Evolutionary conservation across 306 rosid species (phyloP).

Genomic region (Begonia fuchsioides): DNA sequence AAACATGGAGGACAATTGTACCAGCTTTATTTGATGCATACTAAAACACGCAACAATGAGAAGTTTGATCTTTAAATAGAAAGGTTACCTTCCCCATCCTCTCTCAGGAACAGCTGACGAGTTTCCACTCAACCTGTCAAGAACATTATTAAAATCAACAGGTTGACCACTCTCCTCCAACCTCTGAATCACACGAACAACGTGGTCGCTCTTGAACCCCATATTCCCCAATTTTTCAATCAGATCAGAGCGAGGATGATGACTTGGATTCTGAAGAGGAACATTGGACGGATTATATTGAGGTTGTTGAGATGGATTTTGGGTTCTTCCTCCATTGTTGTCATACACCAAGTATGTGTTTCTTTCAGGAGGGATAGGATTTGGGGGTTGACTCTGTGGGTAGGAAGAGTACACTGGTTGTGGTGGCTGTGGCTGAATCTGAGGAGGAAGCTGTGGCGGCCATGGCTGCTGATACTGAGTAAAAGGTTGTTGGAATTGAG

Average conservation of each 20-base stretch:
- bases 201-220: conserved; percentile 83
- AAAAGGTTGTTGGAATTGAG: conserved; percentile 38
- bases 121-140: conserved; percentile 66
- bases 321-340: conserved; percentile 43
- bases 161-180: conserved; percentile 94
- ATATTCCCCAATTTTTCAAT: conserved; percentile 65
- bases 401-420: conserved; percentile 50
- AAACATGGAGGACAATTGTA: conserved; percentile 3
- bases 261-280: conserved; percentile 37
- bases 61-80: conserved; percentile 4
- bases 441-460: conserved; percentile 38
- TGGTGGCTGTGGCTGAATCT: conserved; percentile 42
- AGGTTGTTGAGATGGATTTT: conserved; percentile 38
- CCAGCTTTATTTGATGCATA: conserved; percentile 75
- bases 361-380: conserved; percentile 45
- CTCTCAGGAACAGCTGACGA: conserved; percentile 39
- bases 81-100: conserved; percentile 56
- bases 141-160: conserved; percentile 70
- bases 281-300: conserved; percentile 25
- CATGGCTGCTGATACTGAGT: conserved; percentile 61
- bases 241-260: conserved; percentile 69
- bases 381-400: conserved; percentile 46
- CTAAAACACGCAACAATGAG: conserved; percentile 68
- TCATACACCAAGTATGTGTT: conserved; percentile 76
- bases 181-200: conserved; percentile 69